phyloP scores from a whole-genome alignment of 495 filamentous ascomycete species.

The Neurospora sp. region DNA sequence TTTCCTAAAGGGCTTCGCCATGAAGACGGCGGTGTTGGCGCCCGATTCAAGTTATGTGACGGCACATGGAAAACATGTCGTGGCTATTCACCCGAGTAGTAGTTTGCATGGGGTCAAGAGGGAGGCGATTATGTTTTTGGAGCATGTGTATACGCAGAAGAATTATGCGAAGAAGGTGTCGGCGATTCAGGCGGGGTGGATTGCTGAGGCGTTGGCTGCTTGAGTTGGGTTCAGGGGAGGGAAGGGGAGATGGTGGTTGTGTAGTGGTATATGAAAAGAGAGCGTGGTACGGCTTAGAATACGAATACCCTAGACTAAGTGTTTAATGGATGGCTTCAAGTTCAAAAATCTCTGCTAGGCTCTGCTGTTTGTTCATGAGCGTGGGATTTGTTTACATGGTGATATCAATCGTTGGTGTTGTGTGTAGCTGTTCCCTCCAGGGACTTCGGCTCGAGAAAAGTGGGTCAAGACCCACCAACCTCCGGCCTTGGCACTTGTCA shows the following conservation, averaged over 20 bases:
- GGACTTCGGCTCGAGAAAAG: too few species aligned
- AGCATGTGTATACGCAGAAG: slow-evolving; percentile 89
- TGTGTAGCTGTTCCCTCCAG: too few species aligned
- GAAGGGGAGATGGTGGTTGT: neutral
- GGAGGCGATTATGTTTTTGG: slow-evolving; percentile 92
- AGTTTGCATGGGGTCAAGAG: slow-evolving; percentile 76
- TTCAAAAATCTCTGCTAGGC: too few species aligned
- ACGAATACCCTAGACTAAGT: neutral
- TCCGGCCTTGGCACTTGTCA: neutral
- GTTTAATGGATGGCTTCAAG: neutral
- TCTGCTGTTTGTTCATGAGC: too few species aligned
- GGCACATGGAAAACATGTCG: slow-evolving; percentile 68
- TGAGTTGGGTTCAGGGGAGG: neutral
- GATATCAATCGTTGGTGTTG: neutral
- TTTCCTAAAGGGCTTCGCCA: slow-evolving; percentile 71
- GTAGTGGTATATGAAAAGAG: neutral
- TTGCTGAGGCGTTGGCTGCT: slow-evolving; percentile 52
- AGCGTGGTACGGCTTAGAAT: too few species aligned
- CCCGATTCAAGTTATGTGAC: slow-evolving; percentile 84
- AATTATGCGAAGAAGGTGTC: slow-evolving; percentile 81
- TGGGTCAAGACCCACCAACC: neutral
- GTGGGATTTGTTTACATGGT: neutral
- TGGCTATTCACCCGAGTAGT: slow-evolving; percentile 84
- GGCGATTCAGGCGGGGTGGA: slow-evolving; percentile 79
- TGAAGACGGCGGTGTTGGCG: slow-evolving; percentile 72